phyloP scores from a whole-genome alignment of 768 basidiomycete species.

The Termitomyces sp. region DNA sequence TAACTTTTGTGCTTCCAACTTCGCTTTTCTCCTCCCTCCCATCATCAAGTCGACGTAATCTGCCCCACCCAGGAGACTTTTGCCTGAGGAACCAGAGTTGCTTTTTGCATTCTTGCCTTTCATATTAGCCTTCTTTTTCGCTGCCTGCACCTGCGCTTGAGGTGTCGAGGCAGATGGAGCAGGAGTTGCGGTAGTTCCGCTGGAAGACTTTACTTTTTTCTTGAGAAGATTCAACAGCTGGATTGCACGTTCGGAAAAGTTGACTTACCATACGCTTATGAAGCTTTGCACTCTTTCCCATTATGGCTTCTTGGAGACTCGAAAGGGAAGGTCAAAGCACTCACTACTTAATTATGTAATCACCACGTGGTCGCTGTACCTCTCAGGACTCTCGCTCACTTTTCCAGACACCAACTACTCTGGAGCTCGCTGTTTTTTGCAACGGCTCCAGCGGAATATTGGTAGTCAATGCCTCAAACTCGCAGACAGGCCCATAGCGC shows the following conservation, averaged over 20 bases:
- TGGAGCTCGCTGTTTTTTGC: slow-evolving; percentile 30
- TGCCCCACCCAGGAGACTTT: slow-evolving; percentile 60
- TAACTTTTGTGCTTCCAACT: slow-evolving; percentile 61
- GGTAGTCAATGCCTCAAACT: slow-evolving; percentile 40
- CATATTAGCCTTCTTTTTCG: slow-evolving; percentile 46
- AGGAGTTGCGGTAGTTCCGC: slow-evolving; percentile 14
- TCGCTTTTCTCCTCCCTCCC: slow-evolving; percentile 65
- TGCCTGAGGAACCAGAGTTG: slow-evolving; percentile 18
- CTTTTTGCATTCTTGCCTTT: slow-evolving; percentile 35
- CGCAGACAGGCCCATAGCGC: slow-evolving; percentile 59
- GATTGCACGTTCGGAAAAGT: neutral
- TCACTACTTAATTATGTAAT: slow-evolving; percentile 4
- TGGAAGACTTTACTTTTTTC: slow-evolving; percentile 35
- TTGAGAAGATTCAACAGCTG: slow-evolving; percentile 13
- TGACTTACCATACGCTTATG: slow-evolving; percentile 53
- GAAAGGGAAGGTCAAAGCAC: neutral
- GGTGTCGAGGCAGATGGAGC: slow-evolving; percentile 18
- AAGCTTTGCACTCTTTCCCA: slow-evolving; percentile 66
- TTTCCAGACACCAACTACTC: slow-evolving; percentile 7
- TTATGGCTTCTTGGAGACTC: slow-evolving; percentile 13
- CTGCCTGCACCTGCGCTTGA: slow-evolving; percentile 32
- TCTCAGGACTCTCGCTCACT: neutral
- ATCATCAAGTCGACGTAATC: slow-evolving; percentile 73
- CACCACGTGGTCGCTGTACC: slow-evolving; percentile 14
- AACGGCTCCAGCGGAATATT: slow-evolving; percentile 24